Evolutionary conservation across 208 protist genomes (phyloP).

Genomic region (Lotmaria passim): DNA sequence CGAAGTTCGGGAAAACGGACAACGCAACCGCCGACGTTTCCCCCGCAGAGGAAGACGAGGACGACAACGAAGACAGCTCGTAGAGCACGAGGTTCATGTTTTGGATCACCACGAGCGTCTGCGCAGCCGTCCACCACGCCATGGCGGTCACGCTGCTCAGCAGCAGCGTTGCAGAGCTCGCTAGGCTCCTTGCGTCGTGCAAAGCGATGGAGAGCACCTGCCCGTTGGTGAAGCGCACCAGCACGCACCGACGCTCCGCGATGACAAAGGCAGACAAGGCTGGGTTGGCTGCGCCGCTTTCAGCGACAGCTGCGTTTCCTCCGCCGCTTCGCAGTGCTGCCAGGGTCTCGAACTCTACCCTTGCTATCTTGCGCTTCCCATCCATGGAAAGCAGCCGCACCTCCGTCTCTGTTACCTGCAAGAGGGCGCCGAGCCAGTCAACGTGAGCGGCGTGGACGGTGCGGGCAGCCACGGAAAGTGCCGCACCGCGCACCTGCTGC

Average conservation of each 20-base stretch:
- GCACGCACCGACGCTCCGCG: conserved; percentile 16
- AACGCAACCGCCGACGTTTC: neutral
- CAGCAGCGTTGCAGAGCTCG: conserved; percentile 17
- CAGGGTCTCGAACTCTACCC: conserved; percentile 16
- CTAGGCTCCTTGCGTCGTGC: conserved; percentile 6
- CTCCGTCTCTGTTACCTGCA: conserved; percentile 84
- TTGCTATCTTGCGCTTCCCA: conserved; percentile 40
- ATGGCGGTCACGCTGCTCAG: conserved; percentile 50
- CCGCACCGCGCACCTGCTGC: conserved; percentile 72
- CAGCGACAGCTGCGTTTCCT: neutral
- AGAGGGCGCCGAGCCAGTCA: conserved; percentile 48
- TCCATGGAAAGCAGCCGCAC: conserved; percentile 65
- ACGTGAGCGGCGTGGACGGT: conserved; percentile 69
- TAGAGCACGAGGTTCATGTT: conserved; percentile 50
- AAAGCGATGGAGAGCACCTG: conserved; percentile 27
- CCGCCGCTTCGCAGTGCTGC: conserved; percentile 16
- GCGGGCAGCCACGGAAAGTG: conserved; percentile 47
- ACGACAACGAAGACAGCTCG: conserved; percentile 16
- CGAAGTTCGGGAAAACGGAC: conserved; percentile 56
- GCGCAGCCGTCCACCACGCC: conserved; percentile 35
- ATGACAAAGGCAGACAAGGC: conserved; percentile 26
- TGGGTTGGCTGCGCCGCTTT: conserved; percentile 20
- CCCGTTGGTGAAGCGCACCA: conserved; percentile 43
- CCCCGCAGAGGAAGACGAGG: neutral
- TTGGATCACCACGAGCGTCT: conserved; percentile 43